phyloP scores from a whole-genome alignment of 2,329 filamentous ascomycete genomes.

The Colletotrichum camelliae region DNA sequence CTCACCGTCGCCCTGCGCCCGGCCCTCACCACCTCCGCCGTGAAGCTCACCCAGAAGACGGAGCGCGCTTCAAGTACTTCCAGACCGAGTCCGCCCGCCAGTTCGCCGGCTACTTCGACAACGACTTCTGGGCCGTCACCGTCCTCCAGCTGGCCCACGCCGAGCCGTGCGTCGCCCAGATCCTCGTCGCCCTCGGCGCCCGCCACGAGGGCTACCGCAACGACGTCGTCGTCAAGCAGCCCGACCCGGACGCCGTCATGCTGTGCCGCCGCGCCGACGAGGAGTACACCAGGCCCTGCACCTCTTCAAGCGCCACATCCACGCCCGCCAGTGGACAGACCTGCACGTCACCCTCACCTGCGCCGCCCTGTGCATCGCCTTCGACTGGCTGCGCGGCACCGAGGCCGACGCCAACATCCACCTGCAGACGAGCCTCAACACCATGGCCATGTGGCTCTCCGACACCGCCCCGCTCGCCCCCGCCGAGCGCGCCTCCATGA shows the following conservation, averaged over 20 bases:
- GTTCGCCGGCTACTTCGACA: neutral
- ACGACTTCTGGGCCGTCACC: conserved; percentile 5
- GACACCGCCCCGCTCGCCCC: neutral
- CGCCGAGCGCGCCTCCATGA: neutral
- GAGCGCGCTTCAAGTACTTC: neutral
- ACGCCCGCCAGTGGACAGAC: neutral
- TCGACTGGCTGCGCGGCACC: conserved; percentile 10
- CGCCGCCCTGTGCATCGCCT: conserved; percentile 4
- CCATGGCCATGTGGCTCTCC: conserved; percentile 17
- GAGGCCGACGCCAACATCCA: neutral
- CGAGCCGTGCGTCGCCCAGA: conserved; percentile 6
- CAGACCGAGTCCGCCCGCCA: neutral
- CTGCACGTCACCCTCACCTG: conserved; percentile 17
- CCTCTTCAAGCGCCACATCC: neutral
- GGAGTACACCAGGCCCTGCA: neutral
- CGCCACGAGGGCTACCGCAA: neutral
- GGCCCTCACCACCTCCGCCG: neutral
- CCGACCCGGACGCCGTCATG: neutral
- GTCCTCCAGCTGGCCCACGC: neutral
- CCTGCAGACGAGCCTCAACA: neutral
- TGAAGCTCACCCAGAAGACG: neutral
- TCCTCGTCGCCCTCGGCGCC: conserved; percentile 13
- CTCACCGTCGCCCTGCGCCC: neutral
- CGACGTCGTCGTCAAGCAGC: neutral
- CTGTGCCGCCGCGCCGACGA: neutral